Conservation (phyloP, 1,284 basidiomycete genomes). For the Melanopsichium pennsylvanicum region DNA sequence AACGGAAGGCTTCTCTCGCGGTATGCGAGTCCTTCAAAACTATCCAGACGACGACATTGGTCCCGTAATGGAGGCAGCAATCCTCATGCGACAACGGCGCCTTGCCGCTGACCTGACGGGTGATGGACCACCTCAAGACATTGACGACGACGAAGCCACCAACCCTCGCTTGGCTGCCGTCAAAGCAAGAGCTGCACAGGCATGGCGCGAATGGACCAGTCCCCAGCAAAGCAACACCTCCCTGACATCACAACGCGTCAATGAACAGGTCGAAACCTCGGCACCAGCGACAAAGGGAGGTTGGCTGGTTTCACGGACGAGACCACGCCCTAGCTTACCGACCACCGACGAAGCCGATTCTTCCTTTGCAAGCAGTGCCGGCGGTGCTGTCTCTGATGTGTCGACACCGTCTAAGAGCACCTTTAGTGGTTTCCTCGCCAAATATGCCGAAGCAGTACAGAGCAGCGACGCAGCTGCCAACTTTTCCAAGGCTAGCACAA, state of each 20-base stretch:
- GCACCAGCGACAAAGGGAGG: conserved; percentile 24
- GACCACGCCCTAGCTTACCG: conserved; percentile 4
- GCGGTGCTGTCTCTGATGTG: conserved; percentile 6
- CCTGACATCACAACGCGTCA: neutral
- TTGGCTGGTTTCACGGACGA: conserved; percentile 33
- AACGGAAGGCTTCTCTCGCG: conserved; percentile 48
- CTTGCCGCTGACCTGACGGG: conserved; percentile 57
- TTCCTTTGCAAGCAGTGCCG: conserved; percentile 20
- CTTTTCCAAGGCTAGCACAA: conserved; percentile 60
- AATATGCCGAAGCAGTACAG: conserved; percentile 59
- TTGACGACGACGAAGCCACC: conserved; percentile 23
- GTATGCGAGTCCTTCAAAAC: conserved; percentile 53
- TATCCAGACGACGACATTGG: conserved; percentile 57
- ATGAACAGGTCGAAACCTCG: neutral
- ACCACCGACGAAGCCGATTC: conserved; percentile 18
- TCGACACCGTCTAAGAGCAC: conserved; percentile 33
- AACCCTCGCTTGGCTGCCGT: conserved; percentile 16
- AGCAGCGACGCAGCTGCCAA: conserved; percentile 61
- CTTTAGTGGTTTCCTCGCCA: conserved; percentile 39
- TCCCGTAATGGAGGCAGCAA: conserved; percentile 54
- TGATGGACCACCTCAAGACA: conserved; percentile 51
- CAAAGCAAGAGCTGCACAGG: conserved; percentile 33
- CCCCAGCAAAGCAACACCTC: conserved; percentile 2
- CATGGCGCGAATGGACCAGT: conserved; percentile 36
- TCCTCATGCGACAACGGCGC: conserved; percentile 46